These are phyloP conservation scores for Podila epigama DNA, from an alignment of 192 early-diverging fungal species.

Conservation along the genomic window DNA sequence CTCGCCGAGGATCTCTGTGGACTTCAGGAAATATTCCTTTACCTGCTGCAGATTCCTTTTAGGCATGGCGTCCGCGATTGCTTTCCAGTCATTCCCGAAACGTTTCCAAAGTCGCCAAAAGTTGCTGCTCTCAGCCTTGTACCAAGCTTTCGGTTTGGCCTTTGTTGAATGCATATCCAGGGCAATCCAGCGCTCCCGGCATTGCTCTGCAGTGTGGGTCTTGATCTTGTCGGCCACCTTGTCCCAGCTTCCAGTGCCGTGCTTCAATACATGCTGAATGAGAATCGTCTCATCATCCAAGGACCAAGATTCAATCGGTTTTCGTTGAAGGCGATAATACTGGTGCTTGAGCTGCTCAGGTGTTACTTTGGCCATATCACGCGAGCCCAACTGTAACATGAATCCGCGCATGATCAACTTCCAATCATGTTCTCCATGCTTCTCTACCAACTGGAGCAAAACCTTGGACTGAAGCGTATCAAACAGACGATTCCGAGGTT, in stretches of 20 bases:
- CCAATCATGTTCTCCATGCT: constrained; percentile 42
- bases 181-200: constrained; percentile 20
- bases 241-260: constrained; percentile 24
- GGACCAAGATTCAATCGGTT: constrained; percentile 6
- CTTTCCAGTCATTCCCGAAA: constrained; percentile 12
- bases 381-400: constrained; percentile 35
- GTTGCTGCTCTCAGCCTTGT: constrained; percentile 24
- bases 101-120: constrained; percentile 38
- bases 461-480: constrained; percentile 35
- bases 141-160: constrained; percentile 26
- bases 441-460: constrained; percentile 15
- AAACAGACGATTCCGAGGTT: constrained; percentile 22
- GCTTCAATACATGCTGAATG: constrained; percentile 43
- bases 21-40: constrained; percentile 12
- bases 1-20: not conserved
- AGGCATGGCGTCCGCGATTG: constrained; percentile 5
- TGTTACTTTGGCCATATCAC: constrained; percentile 42
- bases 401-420: constrained; percentile 27
- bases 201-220: constrained; percentile 22
- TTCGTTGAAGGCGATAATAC: constrained; percentile 17
- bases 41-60: constrained; percentile 3
- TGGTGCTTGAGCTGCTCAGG: constrained; percentile 30
- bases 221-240: constrained; percentile 4
- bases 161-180: constrained; percentile 19
- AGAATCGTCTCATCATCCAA: constrained; percentile 27